A percentile compares a stretch with the other conserved stretches of the same genome.
Evolutionary conservation across 805 yeast species (phyloP).

Genomic region (Kodamaea jinghongensis): DNA sequence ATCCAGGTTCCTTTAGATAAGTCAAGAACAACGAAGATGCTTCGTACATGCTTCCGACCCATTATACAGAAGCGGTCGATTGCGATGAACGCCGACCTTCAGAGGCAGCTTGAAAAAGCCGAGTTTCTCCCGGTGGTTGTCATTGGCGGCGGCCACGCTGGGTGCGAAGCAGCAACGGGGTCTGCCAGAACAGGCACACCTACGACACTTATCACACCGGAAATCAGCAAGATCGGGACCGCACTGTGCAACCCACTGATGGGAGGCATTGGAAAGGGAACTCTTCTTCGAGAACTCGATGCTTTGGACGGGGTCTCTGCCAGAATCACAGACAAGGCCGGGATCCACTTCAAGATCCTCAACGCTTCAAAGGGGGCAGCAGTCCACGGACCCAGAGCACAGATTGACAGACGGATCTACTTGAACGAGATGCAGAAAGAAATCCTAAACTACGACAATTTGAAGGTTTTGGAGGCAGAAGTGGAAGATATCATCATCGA

Average conservation of each 20-base stretch:
- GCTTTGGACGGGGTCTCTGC: slow-evolving; percentile 94
- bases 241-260: slow-evolving; percentile 97
- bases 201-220: slow-evolving; percentile 78
- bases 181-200: slow-evolving; percentile 78
- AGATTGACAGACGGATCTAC: slow-evolving; percentile 84
- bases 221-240: slow-evolving; percentile 73
- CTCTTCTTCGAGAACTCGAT: slow-evolving; percentile 86
- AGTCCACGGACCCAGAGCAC: slow-evolving; percentile 98
- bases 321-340: slow-evolving; percentile 85
- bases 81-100: slow-evolving; percentile 25
- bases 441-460: slow-evolving; percentile 52
- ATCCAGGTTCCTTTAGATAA: too few species aligned
- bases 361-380: slow-evolving; percentile 92
- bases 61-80: slow-evolving; percentile 2
- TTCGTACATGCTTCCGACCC: neutral
- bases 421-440: slow-evolving; percentile 73
- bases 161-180: slow-evolving; percentile 95
- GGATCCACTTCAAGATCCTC: slow-evolving; percentile 84
- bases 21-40: neutral
- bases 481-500: slow-evolving; percentile 83
- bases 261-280: slow-evolving; percentile 99
- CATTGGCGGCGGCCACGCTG: slow-evolving; percentile 98
- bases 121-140: slow-evolving; percentile 66
- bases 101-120: slow-evolving; percentile 1
- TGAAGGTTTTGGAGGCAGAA: slow-evolving; percentile 64